Evolutionary conservation across 768 basidiomycete genomes (phyloP), one percentile per base, ranked within the genome.

Genomic region (Gautieria morchelliformis): DNA sequence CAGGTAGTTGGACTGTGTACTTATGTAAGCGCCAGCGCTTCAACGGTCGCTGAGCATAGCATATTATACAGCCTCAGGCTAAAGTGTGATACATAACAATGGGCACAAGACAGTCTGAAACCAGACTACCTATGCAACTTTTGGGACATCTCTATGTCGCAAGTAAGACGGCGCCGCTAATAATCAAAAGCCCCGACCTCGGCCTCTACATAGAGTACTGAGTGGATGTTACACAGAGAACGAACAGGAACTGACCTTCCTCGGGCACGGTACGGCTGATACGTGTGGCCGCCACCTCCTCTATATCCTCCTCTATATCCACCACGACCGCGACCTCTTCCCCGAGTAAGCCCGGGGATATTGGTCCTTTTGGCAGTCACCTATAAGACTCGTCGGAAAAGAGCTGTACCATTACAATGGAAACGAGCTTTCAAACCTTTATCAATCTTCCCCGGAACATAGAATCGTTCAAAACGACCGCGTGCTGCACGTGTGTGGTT

Each of bases 351-450:
- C 1, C 93, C 93, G 19, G 94, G 96, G 53, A 98, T 70, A 70
- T 99, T 99, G 41, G 96, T 99, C 60, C 96, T 81, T 69, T 99
- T 99, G 24, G 91, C 78, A 40, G 89, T 93, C 46, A 99, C 95
- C 94, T 97, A 44, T 3, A 52, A 37, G 46, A 50, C 24, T 32
- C 32, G 42, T 52, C 33, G 17, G n/a, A 11, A 45, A 53, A 45
- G 27, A 24, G 51, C 12, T 47, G 22, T 19, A 56, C 19, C 42
- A 53, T 24, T 33, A 27, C 30, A 40, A 58, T 3, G 27, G 27
- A 4, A 59, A 48, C 35, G 30, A 32, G 59, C n/a, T 24, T n/a
- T 41, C 78, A 58, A 61, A 91, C 95, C 76, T 94, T 94, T 69
- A 99, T 86, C 67, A 94, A 72, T 63, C 96, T 82, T 24, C 93